Conservation (phyloP, 2,329 filamentous ascomycete species). For the Dactylellina drechsleri region DNA sequence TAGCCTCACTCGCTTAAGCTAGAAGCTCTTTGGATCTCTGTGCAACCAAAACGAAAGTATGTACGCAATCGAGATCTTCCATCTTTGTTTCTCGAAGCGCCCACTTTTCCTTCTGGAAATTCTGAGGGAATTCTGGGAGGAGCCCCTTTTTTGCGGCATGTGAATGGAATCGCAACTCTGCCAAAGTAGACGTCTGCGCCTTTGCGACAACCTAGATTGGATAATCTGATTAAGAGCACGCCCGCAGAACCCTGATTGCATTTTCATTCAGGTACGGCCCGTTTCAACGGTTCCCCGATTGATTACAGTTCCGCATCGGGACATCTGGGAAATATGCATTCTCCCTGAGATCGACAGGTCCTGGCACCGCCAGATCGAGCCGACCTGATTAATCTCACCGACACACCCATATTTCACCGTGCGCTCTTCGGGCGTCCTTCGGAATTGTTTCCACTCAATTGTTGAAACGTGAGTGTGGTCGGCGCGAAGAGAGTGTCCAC, state of each 20-base stretch:
- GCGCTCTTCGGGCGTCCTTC: conserved; percentile 32
- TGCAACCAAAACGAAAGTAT: conserved; percentile 48
- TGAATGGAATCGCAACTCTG: background rate
- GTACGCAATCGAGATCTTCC: conserved; percentile 31
- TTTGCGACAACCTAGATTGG: conserved; percentile 23
- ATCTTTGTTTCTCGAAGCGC: conserved; percentile 6
- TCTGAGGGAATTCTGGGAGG: background rate
- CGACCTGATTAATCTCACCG: conserved; percentile 30
- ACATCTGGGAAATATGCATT: conserved; percentile 18
- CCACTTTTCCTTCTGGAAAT: conserved; percentile 11
- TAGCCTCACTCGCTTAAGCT: conserved; percentile 36
- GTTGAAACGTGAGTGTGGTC: conserved; percentile 30
- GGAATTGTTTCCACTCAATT: conserved; percentile 35
- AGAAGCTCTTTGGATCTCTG: conserved; percentile 33
- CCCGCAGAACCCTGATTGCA: conserved; percentile 16
- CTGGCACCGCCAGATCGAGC: conserved; percentile 11
- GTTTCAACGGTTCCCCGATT: conserved; percentile 16
- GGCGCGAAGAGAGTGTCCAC: background rate
- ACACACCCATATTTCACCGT: conserved; percentile 8
- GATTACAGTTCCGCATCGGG: conserved; percentile 30
- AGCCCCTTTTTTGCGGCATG: conserved; percentile 10
- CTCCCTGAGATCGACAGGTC: conserved; percentile 24
- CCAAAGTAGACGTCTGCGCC: conserved; percentile 32
- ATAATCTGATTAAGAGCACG: conserved; percentile 19
- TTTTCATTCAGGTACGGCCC: conserved; percentile 48